Evolutionary conservation across 345 rosid genomes (phyloP).

Genomic region (Linum lewisii): DNA sequence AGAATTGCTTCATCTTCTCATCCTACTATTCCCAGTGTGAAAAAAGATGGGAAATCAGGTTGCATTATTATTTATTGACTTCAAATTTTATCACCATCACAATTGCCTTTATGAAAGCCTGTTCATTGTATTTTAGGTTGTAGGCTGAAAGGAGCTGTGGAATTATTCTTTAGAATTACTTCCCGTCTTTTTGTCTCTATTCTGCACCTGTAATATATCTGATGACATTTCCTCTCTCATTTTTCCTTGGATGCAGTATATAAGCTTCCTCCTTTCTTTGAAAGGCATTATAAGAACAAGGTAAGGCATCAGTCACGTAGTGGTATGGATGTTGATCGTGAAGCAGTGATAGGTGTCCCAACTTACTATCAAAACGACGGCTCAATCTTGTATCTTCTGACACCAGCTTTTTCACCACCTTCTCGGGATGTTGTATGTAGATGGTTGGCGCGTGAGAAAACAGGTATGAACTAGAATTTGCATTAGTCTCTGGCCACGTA

Average conservation of each 20-base stretch:
- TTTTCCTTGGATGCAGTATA: conserved; percentile 19
- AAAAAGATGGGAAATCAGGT: conserved; percentile 40
- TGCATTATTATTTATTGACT: neutral
- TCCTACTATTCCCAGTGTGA: conserved; percentile 18
- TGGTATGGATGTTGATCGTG: conserved; percentile 19
- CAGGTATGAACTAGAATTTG: conserved; percentile 36
- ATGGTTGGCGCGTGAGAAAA: conserved; percentile 36
- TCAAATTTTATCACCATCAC: neutral
- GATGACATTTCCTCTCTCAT: conserved; percentile 7
- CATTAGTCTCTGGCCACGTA: neutral
- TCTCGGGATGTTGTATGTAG: conserved; percentile 38
- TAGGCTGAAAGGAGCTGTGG: neutral
- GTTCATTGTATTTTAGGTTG: neutral
- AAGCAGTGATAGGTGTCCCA: conserved; percentile 47
- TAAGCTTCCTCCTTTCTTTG: conserved; percentile 38
- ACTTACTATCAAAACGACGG: conserved; percentile 69
- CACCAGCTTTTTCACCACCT: conserved; percentile 69
- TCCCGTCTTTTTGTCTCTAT: neutral
- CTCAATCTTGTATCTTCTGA: conserved; percentile 54
- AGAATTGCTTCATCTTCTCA: conserved; percentile 22
- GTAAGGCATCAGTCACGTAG: conserved; percentile 16
- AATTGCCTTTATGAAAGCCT: neutral
- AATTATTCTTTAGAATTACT: too few species aligned
- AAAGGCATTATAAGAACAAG: conserved; percentile 19
- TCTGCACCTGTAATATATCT: too few species aligned